Evolutionary conservation across 306 rosid species (phyloP), one percentile per base, ranked within the genome.

Genomic region (Sindora glabra): DNA sequence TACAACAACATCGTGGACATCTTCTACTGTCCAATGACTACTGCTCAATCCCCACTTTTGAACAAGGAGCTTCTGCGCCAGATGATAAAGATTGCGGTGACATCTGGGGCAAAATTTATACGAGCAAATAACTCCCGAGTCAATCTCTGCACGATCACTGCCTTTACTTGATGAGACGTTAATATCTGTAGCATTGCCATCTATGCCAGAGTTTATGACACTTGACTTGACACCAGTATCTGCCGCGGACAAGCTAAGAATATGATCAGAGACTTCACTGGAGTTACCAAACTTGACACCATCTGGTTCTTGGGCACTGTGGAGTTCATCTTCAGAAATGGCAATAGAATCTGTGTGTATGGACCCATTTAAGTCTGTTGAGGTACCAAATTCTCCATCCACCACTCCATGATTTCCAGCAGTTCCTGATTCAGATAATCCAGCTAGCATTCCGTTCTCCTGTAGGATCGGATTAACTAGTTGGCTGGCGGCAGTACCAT

Each of bases 21-120:
- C 95, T 67, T 92, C 99, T 6, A 71, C 74, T 2, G 86, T 83
- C 86, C 75, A 60, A 27, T 23, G 47, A 69, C 75, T 73, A 27
- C 42, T 34, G 23, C 69, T 69, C 42, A 51, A 74, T 30, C 51
- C 69, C 76, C 71, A 75, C 47, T 73, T 76, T 11, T 32, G 57
- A 18, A 51, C 34, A 32, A 92, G 78, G 40, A 86, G 30, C 47
- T 80, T 78, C 59, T 48, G 75, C 8, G 76, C 62, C 78, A 69
- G 48, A 47, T 56, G 30, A 39, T 54, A 73, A 47, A 92, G 82
- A 57, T 51, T 71, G 42, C 64, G 17, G 8, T 88, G 64, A 73
- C 99, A 89, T 58, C 60, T 62, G 9, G 78, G 73, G 79, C 99
- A 92, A 76, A 95, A 92, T 67, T 49, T 86, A 70, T 86, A 83